Conservation (phyloP, 148 eudicot species). For the Vaccinium myrtillus region DNA sequence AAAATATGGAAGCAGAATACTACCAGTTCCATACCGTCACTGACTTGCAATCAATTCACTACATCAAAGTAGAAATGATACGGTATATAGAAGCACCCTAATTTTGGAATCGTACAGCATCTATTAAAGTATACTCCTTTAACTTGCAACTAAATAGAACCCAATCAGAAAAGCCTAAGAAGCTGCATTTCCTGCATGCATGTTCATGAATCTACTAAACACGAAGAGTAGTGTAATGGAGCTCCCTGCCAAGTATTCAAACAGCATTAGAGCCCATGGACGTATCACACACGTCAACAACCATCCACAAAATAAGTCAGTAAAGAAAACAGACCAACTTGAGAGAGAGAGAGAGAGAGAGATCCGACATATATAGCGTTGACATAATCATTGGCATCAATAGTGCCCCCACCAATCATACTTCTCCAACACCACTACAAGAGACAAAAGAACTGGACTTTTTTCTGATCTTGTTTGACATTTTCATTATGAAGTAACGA, state of each 20-base stretch:
- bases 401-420: not conserved
- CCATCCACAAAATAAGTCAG: not conserved
- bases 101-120: too few relatives aligned
- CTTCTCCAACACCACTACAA: not conserved
- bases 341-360: not conserved
- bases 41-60: not conserved
- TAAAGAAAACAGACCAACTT: too few relatives aligned
- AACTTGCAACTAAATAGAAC: not conserved
- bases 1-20: not conserved
- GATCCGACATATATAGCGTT: not conserved
- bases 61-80: not conserved
- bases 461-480: slow-evolving; percentile 14
- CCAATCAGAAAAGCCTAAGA: not conserved
- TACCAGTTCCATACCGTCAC: not conserved
- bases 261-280: not conserved
- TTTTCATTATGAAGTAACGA: not conserved
- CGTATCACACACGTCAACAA: not conserved
- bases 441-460: not conserved
- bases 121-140: not conserved
- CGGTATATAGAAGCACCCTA: not conserved
- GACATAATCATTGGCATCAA: not conserved
- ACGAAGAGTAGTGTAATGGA: not conserved
- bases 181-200: slow-evolving; percentile 4
- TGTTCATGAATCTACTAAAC: not conserved
- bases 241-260: slow-evolving; percentile 7